Evolutionary conservation across 2,329 filamentous ascomycete genomes (phyloP).

Genomic region (Fusarium piperis): DNA sequence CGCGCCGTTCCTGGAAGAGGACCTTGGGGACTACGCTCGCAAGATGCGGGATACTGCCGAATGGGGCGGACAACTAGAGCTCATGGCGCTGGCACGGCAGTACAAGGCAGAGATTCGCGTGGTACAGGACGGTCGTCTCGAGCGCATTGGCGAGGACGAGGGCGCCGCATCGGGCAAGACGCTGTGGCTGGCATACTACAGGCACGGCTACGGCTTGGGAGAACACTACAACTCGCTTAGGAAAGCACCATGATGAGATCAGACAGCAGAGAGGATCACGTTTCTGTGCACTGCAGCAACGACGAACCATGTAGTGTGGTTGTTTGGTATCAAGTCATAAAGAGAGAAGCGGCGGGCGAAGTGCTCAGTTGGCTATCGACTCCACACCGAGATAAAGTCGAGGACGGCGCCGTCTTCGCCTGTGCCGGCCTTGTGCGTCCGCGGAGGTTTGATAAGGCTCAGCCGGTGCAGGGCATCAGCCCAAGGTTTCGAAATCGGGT

Average conservation of each 20-base stretch:
- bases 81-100: conserved; percentile 82
- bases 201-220: conserved; percentile 91
- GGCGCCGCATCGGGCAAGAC: conserved; percentile 61
- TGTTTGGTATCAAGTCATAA: conserved; percentile 38
- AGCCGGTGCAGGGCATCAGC: conserved; percentile 54
- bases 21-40: conserved; percentile 74
- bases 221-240: conserved; percentile 96
- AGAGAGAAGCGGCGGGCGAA: conserved; percentile 14
- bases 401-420: conserved; percentile 56
- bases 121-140: conserved; percentile 83
- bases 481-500: conserved; percentile 51
- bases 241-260: conserved; percentile 48
- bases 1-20: conserved; percentile 85
- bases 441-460: conserved; percentile 59
- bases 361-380: conserved; percentile 39
- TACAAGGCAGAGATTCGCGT: conserved; percentile 86
- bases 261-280: conserved; percentile 26
- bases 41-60: conserved; percentile 89
- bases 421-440: conserved; percentile 60
- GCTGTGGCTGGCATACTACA: conserved; percentile 93
- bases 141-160: conserved; percentile 70
- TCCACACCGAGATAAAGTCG: conserved; percentile 67
- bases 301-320: conserved; percentile 36
- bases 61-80: conserved; percentile 94
- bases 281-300: conserved; percentile 30